Evolutionary conservation across 345 rosid species (phyloP).

Genomic region (Gossypium raimondii): DNA sequence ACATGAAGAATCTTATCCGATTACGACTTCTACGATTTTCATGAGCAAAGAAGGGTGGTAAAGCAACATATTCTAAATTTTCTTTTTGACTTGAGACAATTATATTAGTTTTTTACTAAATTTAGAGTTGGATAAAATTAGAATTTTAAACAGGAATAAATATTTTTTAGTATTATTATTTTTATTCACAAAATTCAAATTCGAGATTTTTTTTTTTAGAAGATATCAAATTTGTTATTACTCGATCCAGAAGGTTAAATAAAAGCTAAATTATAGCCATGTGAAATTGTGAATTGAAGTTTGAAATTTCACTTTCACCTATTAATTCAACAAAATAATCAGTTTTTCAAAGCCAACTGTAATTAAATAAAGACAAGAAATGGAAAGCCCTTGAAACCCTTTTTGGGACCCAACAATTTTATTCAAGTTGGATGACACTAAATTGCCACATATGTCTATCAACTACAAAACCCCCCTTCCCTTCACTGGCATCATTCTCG

Average conservation of each 20-base stretch:
- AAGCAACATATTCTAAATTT: slow-evolving; percentile 14
- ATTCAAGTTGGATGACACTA: slow-evolving; percentile 63
- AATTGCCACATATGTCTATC: slow-evolving; percentile 26
- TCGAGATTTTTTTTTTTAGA: no score
- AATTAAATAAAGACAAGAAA: slow-evolving; percentile 16
- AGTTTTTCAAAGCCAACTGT: slow-evolving; percentile 47
- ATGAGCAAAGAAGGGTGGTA: slow-evolving; percentile 25
- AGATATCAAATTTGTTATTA: no score
- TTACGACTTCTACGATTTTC: slow-evolving; percentile 40
- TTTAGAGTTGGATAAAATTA: no score
- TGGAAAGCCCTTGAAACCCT: slow-evolving; percentile 19
- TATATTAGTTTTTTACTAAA: no score
- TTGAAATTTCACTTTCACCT: slow-evolving; percentile 26
- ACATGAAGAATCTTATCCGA: slow-evolving; percentile 60
- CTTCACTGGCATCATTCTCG: slow-evolving; percentile 15
- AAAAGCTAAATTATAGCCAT: slow-evolving; percentile 22
- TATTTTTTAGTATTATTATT: no score
- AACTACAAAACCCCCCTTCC: slow-evolving; percentile 52
- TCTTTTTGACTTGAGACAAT: no score
- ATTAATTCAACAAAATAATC: slow-evolving; percentile 32
- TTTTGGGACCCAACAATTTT: slow-evolving; percentile 43
- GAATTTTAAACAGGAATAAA: no score
- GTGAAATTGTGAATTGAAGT: slow-evolving; percentile 32
- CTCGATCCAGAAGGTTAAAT: background rate
- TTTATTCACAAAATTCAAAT: no score